phyloP scores from a whole-genome alignment of 257 asterid species.

The Solanum pinnatisectum region DNA sequence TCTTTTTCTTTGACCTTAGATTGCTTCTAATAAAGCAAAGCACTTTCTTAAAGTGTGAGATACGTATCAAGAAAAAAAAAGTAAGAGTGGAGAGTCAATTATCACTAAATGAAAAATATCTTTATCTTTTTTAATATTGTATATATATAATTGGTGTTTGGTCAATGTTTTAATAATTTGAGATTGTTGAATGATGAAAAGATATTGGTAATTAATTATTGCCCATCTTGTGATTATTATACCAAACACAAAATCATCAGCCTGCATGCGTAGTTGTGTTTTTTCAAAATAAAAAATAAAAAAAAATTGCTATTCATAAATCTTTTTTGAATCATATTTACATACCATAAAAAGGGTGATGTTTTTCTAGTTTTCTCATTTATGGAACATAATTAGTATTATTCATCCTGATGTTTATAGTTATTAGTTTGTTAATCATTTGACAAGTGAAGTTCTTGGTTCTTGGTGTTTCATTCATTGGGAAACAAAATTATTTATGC shows the following conservation, averaged over 20 bases:
- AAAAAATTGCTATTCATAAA: background rate
- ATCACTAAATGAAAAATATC: background rate
- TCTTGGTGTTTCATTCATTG: background rate
- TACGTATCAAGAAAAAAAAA: background rate
- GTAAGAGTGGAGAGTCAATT: background rate
- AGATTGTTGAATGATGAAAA: conserved; percentile 3
- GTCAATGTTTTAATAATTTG: background rate
- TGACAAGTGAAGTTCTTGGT: background rate
- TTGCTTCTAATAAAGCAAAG: background rate
- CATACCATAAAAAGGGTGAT: background rate
- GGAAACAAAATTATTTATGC: background rate
- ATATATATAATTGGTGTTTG: background rate
- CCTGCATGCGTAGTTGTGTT: background rate
- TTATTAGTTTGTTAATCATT: background rate
- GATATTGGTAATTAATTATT: background rate
- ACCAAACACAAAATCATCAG: background rate
- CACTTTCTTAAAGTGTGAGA: background rate
- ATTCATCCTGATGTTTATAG: background rate
- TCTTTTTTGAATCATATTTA: background rate
- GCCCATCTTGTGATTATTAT: background rate
- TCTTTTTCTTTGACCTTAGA: background rate
- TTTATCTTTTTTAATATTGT: background rate
- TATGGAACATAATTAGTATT: background rate
- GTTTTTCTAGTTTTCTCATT: background rate
- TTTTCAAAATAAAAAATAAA: fast-evolving